Conservation (phyloP, 345 rosid genomes). For the Eucalyptus marginata region DNA sequence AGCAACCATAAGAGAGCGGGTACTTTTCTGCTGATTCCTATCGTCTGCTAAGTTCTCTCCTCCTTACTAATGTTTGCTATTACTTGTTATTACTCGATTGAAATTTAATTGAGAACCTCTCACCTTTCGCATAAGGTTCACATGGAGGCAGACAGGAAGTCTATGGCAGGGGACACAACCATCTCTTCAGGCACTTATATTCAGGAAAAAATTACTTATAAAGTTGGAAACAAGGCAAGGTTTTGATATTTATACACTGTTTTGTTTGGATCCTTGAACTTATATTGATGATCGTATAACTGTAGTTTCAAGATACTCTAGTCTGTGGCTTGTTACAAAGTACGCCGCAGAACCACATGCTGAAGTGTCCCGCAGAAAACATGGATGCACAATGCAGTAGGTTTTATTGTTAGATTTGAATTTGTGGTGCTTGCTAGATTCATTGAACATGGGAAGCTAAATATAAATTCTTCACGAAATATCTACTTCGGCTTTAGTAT, state of each 20-base stretch:
- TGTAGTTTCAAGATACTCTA: background rate
- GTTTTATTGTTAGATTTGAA: background rate
- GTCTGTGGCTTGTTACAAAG: background rate
- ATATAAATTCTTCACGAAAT: background rate
- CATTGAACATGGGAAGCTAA: background rate
- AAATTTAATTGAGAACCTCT: background rate
- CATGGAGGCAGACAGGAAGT: slow-evolving; percentile 83
- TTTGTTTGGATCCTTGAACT: background rate
- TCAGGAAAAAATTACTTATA: slow-evolving; percentile 63
- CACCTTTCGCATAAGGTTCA: slow-evolving; percentile 49
- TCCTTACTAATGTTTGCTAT: background rate
- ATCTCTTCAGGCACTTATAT: slow-evolving; percentile 15
- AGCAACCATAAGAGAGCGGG: slow-evolving; percentile 93
- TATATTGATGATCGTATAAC: background rate
- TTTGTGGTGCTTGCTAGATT: background rate
- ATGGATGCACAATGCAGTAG: background rate
- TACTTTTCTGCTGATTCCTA: slow-evolving; percentile 1
- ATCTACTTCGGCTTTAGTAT: background rate
- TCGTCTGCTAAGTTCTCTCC: background rate
- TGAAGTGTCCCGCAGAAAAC: background rate
- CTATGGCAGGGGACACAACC: slow-evolving; percentile 39
- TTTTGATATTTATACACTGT: background rate
- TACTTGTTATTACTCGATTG: background rate
- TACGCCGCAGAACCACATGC: background rate
- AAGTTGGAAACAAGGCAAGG: slow-evolving; percentile 67